Conservation (phyloP, 768 basidiomycete species). For the Dacryopinax primogenitus region DNA sequence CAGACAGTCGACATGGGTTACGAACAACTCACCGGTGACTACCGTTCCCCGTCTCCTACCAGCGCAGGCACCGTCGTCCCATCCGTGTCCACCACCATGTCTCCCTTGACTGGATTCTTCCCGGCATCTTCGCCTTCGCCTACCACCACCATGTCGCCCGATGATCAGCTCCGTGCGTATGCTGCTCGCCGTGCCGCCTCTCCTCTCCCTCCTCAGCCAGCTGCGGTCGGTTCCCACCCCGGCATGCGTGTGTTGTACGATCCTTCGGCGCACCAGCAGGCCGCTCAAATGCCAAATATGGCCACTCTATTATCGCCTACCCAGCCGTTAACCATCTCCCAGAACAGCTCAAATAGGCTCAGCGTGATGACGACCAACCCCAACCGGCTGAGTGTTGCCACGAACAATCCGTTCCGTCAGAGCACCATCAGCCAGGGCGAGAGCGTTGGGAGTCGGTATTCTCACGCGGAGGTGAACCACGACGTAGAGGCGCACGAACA, state of each 20-base stretch:
- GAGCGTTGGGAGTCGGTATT: constrained; percentile 3
- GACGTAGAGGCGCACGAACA: not conserved
- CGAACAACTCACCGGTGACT: constrained; percentile 16
- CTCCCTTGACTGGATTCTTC: constrained; percentile 26
- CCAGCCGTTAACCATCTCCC: not conserved
- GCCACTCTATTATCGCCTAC: constrained; percentile 27
- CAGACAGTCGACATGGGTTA: constrained; percentile 16
- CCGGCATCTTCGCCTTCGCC: constrained; percentile 33
- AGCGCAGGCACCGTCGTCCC: constrained; percentile 12
- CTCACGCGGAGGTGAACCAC: not conserved
- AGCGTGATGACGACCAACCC: constrained; percentile 5
- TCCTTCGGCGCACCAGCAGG: constrained; percentile 21
- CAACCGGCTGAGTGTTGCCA: constrained; percentile 3
- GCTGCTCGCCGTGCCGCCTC: constrained; percentile 34
- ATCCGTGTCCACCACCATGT: constrained; percentile 24
- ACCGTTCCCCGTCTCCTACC: constrained; percentile 19
- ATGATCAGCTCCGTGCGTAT: constrained; percentile 66
- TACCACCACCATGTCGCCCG: constrained; percentile 42
- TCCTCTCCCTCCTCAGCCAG: not conserved
- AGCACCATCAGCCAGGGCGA: constrained; percentile 9
- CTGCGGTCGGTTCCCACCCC: constrained; percentile 20
- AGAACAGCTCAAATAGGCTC: not conserved
- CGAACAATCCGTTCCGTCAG: constrained; percentile 18
- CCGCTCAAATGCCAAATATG: constrained; percentile 24
- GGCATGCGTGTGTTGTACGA: constrained; percentile 18